These are phyloP conservation scores for Zygoascus flipseniorum DNA, from an alignment of 805 yeast species.

Conservation along the genomic window DNA sequence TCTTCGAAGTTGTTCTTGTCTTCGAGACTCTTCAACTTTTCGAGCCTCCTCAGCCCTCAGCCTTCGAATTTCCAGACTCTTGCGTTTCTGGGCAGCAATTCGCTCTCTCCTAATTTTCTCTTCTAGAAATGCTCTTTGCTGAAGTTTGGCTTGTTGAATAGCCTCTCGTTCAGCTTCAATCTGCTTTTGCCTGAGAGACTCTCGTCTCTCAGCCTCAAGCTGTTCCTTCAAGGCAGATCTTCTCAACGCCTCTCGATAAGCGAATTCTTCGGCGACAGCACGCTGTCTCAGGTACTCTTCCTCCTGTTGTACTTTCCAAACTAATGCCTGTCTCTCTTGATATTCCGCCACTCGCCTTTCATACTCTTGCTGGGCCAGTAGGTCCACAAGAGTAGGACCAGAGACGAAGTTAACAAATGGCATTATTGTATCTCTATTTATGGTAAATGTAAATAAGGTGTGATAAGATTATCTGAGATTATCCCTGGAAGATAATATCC, in stretches of 20 bases:
- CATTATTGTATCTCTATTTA: not conserved
- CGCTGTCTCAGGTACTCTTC: slow-evolving; percentile 1
- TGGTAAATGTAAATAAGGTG: not conserved
- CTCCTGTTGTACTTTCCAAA: not conserved
- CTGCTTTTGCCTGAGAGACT: slow-evolving; percentile 2
- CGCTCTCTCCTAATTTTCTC: not conserved
- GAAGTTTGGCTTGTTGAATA: not conserved
- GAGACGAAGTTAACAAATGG: not conserved
- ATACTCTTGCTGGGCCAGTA: slow-evolving; percentile 7
- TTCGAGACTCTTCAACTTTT: not conserved
- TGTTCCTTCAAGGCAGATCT: not conserved
- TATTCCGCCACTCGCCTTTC: slow-evolving; percentile 9
- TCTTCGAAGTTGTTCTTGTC: slow-evolving; percentile 4
- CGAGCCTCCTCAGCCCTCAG: not conserved
- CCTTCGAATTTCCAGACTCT: not conserved
- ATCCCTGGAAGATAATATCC: not conserved
- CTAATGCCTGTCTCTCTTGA: slow-evolving; percentile 5
- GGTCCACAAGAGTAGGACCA: not conserved
- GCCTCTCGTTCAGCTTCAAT: not conserved
- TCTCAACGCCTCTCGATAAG: not conserved
- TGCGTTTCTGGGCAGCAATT: not conserved
- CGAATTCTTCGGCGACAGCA: not conserved
- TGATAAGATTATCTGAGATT: not conserved
- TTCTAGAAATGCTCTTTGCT: not conserved
- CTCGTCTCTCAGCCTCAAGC: slow-evolving; percentile 1